phyloP scores from a whole-genome alignment of 352 stramenopile species.

The Pilasporangium apinafurcum region DNA sequence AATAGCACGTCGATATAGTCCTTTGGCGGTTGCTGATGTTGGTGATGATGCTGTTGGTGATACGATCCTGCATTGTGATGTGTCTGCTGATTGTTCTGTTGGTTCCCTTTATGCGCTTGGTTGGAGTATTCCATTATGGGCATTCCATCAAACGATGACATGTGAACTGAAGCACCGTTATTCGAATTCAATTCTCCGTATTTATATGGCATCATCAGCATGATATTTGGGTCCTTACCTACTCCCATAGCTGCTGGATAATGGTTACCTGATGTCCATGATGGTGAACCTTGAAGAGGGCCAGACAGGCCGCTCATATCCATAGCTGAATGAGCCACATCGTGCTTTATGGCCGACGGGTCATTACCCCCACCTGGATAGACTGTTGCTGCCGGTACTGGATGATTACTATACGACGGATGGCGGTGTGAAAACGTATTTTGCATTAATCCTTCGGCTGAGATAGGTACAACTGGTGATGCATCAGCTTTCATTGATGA shows the following conservation, averaged over 20 bases:
- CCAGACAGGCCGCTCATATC: constrained; percentile 12
- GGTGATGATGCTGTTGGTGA: constrained; percentile 3
- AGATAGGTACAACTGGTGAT: constrained; percentile 21
- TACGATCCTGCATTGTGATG: not conserved
- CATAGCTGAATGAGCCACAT: constrained; percentile 7
- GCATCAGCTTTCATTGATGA: constrained; percentile 21
- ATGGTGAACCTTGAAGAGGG: not conserved
- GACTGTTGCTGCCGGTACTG: not conserved
- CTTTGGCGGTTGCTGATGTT: constrained; percentile 18
- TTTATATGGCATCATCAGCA: constrained; percentile 28
- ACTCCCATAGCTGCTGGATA: not conserved
- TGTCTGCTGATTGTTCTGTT: constrained; percentile 2
- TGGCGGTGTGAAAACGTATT: constrained; percentile 17
- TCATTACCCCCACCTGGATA: too few species aligned
- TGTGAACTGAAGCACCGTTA: constrained; percentile 1
- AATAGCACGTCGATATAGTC: constrained; percentile 61
- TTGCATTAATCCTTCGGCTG: constrained; percentile 16
- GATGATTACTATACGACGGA: constrained; percentile 7
- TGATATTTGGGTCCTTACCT: constrained; percentile 5
- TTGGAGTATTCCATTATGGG: constrained; percentile 17
- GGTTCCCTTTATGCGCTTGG: constrained; percentile 7
- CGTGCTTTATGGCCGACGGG: too few species aligned
- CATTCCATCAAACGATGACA: constrained; percentile 8
- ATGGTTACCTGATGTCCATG: constrained; percentile 3
- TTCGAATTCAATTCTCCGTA: constrained; percentile 12